A percentile compares a stretch with the other conserved stretches of the same genome.
phyloP scores from a whole-genome alignment of 2,329 filamentous ascomycete genomes.

The Hypoxylon sp. region DNA sequence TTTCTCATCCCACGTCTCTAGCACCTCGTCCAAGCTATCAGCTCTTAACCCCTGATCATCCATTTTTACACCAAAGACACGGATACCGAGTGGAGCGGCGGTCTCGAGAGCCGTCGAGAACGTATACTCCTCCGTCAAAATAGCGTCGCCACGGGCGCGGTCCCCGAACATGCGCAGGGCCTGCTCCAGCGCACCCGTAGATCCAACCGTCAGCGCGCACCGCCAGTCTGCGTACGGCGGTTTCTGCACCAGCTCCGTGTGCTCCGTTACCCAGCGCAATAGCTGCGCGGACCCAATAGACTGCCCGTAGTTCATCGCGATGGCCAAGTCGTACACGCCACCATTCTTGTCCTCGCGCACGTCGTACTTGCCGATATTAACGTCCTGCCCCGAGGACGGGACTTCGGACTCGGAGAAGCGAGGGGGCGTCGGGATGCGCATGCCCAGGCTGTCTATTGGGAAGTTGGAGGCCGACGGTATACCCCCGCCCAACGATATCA shows the following conservation, averaged over 20 bases:
- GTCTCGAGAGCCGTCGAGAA: slow-evolving; percentile 80
- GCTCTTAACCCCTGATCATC: slow-evolving; percentile 67
- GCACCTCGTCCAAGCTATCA: slow-evolving; percentile 62
- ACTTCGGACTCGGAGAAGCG: slow-evolving; percentile 78
- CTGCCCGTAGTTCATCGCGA: slow-evolving; percentile 94
- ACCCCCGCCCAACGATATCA: slow-evolving; percentile 94
- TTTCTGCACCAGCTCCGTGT: slow-evolving; percentile 89
- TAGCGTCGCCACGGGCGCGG: slow-evolving; percentile 74
- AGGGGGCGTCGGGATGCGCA: slow-evolving; percentile 78
- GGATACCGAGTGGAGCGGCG: slow-evolving; percentile 64
- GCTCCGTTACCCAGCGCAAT: slow-evolving; percentile 91
- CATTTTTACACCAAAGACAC: slow-evolving; percentile 62
- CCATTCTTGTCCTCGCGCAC: slow-evolving; percentile 61
- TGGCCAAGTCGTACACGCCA: slow-evolving; percentile 77
- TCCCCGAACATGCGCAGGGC: slow-evolving; percentile 83
- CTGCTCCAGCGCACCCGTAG: slow-evolving; percentile 87
- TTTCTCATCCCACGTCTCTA: slow-evolving; percentile 62
- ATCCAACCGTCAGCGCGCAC: slow-evolving; percentile 84
- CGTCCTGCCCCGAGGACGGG: slow-evolving; percentile 59
- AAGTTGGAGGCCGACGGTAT: slow-evolving; percentile 92
- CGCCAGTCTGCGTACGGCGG: slow-evolving; percentile 94
- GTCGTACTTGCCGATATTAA: slow-evolving; percentile 87
- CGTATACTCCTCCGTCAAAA: slow-evolving; percentile 91
- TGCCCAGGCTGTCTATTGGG: slow-evolving; percentile 81
- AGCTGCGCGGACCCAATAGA: slow-evolving; percentile 87